These are phyloP conservation scores for Kazachstania martiniae DNA, from an alignment of 805 yeast genomes.

Conservation along the genomic window DNA sequence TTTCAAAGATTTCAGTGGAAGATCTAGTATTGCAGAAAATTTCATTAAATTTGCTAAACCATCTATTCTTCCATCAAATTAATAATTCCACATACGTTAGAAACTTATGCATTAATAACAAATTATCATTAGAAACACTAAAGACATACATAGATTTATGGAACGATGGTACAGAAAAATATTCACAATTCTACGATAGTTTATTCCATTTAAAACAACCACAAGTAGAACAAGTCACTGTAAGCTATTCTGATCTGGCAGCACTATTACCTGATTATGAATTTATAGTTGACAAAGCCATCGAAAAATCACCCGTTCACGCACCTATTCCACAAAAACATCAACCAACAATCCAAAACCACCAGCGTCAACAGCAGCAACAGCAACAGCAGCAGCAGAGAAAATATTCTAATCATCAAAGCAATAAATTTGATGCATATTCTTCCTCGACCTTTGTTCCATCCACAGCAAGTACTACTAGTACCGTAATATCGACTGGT, in stretches of 20 bases:
- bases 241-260: conserved; percentile 7
- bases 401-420: background rate
- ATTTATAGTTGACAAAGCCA: background rate
- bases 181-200: conserved; percentile 14
- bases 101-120: conserved; percentile 12
- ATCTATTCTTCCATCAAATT: conserved; percentile 19
- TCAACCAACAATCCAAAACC: conserved; percentile 2
- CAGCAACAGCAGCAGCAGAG: background rate
- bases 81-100: conserved; percentile 4
- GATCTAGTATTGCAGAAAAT: conserved; percentile 28
- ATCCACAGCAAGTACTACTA: conserved; percentile 1
- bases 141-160: conserved; percentile 20
- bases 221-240: conserved; percentile 2
- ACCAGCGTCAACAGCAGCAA: background rate
- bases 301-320: background rate
- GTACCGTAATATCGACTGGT: background rate
- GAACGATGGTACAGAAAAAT: conserved; percentile 28
- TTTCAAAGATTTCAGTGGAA: conserved; percentile 23
- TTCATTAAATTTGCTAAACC: conserved; percentile 23
- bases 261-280: conserved; percentile 12
- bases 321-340: background rate
- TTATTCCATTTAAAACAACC: conserved; percentile 16
- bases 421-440: conserved; percentile 17
- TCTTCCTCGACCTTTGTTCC: conserved; percentile 18
- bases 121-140: conserved; percentile 17